Evolutionary conservation across 306 rosid species (phyloP).

Genomic region (Pyrus pyrifolia): DNA sequence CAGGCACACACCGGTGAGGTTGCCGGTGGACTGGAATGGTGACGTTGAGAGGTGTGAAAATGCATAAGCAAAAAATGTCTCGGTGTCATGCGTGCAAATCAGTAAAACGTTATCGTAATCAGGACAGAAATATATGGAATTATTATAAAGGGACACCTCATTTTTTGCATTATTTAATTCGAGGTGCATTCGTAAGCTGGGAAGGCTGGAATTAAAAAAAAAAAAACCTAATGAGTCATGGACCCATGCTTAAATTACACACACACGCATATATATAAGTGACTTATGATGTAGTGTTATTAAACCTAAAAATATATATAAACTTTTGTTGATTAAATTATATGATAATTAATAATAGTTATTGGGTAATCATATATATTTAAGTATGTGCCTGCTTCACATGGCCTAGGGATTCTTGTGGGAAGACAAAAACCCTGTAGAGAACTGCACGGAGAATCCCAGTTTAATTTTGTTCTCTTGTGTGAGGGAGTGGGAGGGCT

Average conservation of each 20-base stretch:
- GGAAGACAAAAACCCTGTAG: slow-evolving; percentile 40
- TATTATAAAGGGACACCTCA: slow-evolving; percentile 23
- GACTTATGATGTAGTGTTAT: not conserved
- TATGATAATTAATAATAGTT: slow-evolving; percentile 8
- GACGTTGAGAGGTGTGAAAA: slow-evolving; percentile 18
- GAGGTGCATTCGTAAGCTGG: slow-evolving; percentile 35
- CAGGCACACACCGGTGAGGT: not conserved
- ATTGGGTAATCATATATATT: not conserved
- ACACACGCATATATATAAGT: too few species aligned
- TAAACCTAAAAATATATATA: not conserved
- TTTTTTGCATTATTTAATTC: slow-evolving; percentile 26
- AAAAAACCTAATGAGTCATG: slow-evolving; percentile 12
- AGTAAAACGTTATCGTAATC: slow-evolving; percentile 24
- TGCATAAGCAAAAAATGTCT: not conserved
- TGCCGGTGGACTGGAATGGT: not conserved
- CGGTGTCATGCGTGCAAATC: slow-evolving; percentile 29
- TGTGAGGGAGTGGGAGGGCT: slow-evolving; percentile 20
- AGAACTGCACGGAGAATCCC: slow-evolving; percentile 59
- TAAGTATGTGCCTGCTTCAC: slow-evolving; percentile 38
- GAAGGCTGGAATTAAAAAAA: slow-evolving; percentile 13
- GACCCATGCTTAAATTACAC: not conserved
- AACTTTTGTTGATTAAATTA: too few species aligned
- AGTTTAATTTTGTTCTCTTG: slow-evolving; percentile 55
- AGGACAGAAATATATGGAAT: not conserved
- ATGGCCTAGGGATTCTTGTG: slow-evolving; percentile 42